A percentile compares a stretch with the other conserved stretches of the same genome.
Evolutionary conservation across 768 basidiomycete genomes (phyloP).

Genomic region (Termitomyces sp.): DNA sequence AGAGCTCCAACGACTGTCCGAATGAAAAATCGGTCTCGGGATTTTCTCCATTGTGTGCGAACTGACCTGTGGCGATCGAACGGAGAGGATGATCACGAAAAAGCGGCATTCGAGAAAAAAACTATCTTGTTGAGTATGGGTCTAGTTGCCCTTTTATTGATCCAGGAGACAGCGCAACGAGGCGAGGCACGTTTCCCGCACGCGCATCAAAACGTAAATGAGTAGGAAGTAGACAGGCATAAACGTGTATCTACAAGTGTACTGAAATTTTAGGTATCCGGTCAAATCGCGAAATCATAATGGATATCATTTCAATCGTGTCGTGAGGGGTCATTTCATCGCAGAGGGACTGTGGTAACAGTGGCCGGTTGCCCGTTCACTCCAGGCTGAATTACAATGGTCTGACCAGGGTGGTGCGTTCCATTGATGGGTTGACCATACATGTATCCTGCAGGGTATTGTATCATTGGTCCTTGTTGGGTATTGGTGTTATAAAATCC

Average conservation of each 20-base stretch:
- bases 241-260: not conserved
- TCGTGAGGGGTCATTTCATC: not conserved
- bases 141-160: constrained; percentile 6
- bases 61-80: constrained; percentile 35
- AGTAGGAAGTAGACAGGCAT: not conserved
- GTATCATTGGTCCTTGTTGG: constrained; percentile 19
- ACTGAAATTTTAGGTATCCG: not conserved
- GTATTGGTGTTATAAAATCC: constrained; percentile 53
- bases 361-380: constrained; percentile 52
- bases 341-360: constrained; percentile 55
- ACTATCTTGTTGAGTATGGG: not conserved
- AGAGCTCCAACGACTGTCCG: constrained; percentile 41
- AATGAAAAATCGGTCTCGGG: not conserved
- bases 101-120: constrained; percentile 33
- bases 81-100: constrained; percentile 44
- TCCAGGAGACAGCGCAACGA: constrained; percentile 7
- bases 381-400: constrained; percentile 66
- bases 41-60: not conserved
- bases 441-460: constrained; percentile 21
- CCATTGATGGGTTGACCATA: constrained; percentile 33
- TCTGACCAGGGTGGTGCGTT: constrained; percentile 43
- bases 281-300: not conserved
- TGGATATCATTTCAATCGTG: not conserved
- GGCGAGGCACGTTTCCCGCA: constrained; percentile 11
- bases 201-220: constrained; percentile 10